Conservation (phyloP, 208 protist species). For the Leishmania gerbilli region DNA sequence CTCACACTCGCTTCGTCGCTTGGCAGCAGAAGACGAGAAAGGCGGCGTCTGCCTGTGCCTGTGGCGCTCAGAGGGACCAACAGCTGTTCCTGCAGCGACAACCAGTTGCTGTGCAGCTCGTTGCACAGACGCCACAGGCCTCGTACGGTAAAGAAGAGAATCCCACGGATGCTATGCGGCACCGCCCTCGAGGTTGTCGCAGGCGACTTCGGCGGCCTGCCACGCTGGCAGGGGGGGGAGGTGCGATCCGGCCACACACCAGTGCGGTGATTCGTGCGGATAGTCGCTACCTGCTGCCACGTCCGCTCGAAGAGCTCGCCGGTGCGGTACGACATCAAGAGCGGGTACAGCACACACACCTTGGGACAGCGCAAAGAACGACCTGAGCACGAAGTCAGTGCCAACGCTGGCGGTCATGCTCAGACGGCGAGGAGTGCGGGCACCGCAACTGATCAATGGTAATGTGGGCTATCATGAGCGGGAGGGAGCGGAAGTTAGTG, state of each 20-base stretch:
- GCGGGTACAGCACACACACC: constrained; percentile 41
- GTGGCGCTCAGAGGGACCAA: constrained; percentile 50
- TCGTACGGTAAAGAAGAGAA: constrained; percentile 47
- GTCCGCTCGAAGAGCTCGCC: constrained; percentile 31
- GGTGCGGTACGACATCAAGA: constrained; percentile 34
- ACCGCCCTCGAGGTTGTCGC: constrained; percentile 32
- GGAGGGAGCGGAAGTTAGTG: constrained; percentile 35
- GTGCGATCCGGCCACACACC: constrained; percentile 50
- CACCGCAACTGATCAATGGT: constrained; percentile 50
- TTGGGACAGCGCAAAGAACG: constrained; percentile 39
- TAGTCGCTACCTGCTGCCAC: constrained; percentile 35
- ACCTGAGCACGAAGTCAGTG: constrained; percentile 37
- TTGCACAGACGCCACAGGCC: constrained; percentile 35
- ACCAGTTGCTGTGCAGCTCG: constrained; percentile 46
- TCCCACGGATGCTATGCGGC: constrained; percentile 26
- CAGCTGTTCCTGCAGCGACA: constrained; percentile 37
- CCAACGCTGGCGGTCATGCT: constrained; percentile 28
- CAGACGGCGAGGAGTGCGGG: neutral
- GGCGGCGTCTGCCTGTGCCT: constrained; percentile 25
- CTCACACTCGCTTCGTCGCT: neutral
- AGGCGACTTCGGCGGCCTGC: constrained; percentile 31
- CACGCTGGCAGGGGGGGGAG: constrained; percentile 18
- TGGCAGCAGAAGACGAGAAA: constrained; percentile 31
- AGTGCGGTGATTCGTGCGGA: constrained; percentile 30
- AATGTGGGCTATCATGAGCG: constrained; percentile 39